Conservation (phyloP, 148 eudicot genomes). For the Camellia lanceoleosa region DNA sequence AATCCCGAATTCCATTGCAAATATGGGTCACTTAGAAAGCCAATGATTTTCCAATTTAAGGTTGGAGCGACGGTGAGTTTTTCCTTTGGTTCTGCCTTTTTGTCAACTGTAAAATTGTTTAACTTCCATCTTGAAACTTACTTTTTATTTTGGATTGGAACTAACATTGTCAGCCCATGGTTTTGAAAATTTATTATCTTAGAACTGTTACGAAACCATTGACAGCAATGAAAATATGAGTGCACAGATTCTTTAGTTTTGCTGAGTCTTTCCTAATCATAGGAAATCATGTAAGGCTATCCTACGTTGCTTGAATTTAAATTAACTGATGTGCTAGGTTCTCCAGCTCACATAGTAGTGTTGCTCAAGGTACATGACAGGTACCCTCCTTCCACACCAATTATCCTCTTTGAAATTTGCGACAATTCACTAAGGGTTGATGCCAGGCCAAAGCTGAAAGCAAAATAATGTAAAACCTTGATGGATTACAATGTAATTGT, state of each 20-base stretch:
- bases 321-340: neutral
- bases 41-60: constrained; percentile 62
- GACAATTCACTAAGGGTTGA: neutral
- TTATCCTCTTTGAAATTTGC: neutral
- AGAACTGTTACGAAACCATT: neutral
- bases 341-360: neutral
- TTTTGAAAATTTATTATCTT: neutral
- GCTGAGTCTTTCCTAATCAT: neutral
- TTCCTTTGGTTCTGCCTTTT: neutral
- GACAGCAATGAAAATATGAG: neutral
- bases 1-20: constrained; percentile 79
- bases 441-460: neutral
- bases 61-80: constrained; percentile 56
- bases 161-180: neutral
- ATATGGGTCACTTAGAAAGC: constrained; percentile 84
- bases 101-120: neutral
- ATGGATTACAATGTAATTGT: neutral
- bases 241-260: neutral
- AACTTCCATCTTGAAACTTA: neutral
- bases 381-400: neutral
- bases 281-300: neutral
- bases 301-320: neutral
- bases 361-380: neutral
- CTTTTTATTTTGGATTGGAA: neutral
- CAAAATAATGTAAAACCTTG: neutral